These are phyloP conservation scores for Wickerhamomyces sp. DNA, from an alignment of 1,139 yeast species.

Conservation along the genomic window DNA sequence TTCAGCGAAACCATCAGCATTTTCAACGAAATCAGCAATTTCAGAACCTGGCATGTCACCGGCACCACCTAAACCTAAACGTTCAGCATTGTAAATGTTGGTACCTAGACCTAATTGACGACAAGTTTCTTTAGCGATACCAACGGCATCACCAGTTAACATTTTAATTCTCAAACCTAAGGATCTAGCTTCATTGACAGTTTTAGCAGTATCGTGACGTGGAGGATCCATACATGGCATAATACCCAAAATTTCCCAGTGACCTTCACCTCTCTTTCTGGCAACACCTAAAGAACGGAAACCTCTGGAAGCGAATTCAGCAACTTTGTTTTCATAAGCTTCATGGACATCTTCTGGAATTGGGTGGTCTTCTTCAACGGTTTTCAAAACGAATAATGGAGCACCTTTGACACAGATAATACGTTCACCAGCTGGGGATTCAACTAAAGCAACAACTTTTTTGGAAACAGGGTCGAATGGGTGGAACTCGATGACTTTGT, in stretches of 20 bases:
- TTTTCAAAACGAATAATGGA: conserved; percentile 89
- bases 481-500: conserved; percentile 93
- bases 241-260: conserved; percentile 97
- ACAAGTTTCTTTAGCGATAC: conserved; percentile 98
- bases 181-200: conserved; percentile 88
- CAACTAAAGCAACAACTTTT: conserved; percentile 93
- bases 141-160: conserved; percentile 99
- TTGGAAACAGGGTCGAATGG: conserved; percentile 97
- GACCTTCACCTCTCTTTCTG: conserved; percentile 98
- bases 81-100: conserved; percentile 95
- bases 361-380: conserved; percentile 95
- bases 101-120: conserved; percentile 97
- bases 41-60: conserved; percentile 97
- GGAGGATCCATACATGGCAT: conserved; percentile 99
- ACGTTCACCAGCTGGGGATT: conserved; percentile 95
- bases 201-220: conserved; percentile 96
- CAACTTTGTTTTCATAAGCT: conserved; percentile 94
- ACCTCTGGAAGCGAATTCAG: conserved; percentile 97
- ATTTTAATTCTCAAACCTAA: conserved; percentile 95
- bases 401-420: conserved; percentile 98
- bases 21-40: conserved; percentile 92
- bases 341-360: conserved; percentile 94
- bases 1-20: conserved; percentile 96
- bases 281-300: conserved; percentile 99
- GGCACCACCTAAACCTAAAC: conserved; percentile 94